These are phyloP conservation scores for Dactylorhiza incarnata DNA, from an alignment of 106 monocot species.

Conservation along the genomic window DNA sequence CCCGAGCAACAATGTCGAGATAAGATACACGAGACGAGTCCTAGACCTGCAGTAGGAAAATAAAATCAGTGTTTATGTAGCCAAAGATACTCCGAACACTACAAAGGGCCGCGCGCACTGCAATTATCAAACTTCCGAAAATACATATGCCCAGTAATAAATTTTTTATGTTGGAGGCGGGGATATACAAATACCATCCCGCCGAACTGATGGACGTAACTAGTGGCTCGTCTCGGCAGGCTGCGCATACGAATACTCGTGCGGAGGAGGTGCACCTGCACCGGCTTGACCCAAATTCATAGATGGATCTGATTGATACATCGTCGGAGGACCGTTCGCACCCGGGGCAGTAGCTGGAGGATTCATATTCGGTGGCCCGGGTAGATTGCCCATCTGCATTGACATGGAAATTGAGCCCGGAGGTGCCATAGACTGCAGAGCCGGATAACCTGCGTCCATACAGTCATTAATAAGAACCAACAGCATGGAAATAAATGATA, in stretches of 20 bases:
- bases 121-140: background rate
- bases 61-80: background rate
- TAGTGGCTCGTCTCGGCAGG: constrained; percentile 19
- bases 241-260: constrained; percentile 17
- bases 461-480: background rate
- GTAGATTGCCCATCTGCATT: constrained; percentile 17
- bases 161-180: background rate
- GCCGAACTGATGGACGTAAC: background rate
- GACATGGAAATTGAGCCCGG: constrained; percentile 23
- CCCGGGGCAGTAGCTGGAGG: constrained; percentile 6
- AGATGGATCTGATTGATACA: constrained; percentile 7
- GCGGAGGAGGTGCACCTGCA: constrained; percentile 9
- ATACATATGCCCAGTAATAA: background rate
- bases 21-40: background rate
- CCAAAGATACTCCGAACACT: background rate
- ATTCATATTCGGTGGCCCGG: constrained; percentile 18
- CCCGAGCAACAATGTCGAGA: background rate
- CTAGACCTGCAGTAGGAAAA: background rate
- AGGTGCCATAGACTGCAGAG: constrained; percentile 11
- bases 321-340: constrained; percentile 5
- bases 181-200: background rate
- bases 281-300: background rate
- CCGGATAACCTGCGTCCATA: constrained; percentile 12
- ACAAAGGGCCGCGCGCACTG: background rate
- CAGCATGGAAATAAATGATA: background rate